Base-by-base conservation (phyloP, 257 asterid genomes). In the Leptodermis oblonga region DNA sequence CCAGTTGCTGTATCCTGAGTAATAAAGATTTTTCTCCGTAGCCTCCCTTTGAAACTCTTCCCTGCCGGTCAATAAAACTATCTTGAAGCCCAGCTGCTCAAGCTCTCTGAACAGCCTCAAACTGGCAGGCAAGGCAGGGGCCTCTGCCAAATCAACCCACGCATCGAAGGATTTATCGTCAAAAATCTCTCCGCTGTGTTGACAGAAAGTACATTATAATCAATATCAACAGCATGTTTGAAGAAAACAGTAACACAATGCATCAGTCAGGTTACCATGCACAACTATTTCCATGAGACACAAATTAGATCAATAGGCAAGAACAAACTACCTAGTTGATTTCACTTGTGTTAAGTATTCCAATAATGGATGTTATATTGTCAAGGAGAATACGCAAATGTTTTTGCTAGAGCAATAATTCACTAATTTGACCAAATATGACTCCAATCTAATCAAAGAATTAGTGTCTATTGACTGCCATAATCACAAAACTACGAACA, bases 51-150 rank as follows among this genome's bases (percentile, higher is more conserved):
- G 96, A 55, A 54, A 71, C 76, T 92, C 97, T 63, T 49, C 46
- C 64, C 97, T 87, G 6, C 97, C 97, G 0, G 98, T 92, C 79
- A 92, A 70, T 28, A 92, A 73, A 71, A 87, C 62, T 74, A 92
- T 82, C n/a, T 81, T 85, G 65, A 85, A 84, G 25, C 96, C 95
- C 31, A 76, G 85, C 73, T 84, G 60, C 74, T 76, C 69, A 30
- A 92, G 89, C 77, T 84, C 85, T 26, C 77, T 81, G 85, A 85
- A 92, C 77, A 90, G 72, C 74, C 82, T 82, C 70, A 90, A 81
- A 82, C 98, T 83, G 70, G 95, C 83, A 34, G 84, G 72, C 58
- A 92, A 63, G 61, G 86, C 90, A 73, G 96, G 97, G 54, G 95
- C 96, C 73, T 82, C 82, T 25, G 88, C 90, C 76, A 77, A 71